Evolutionary conservation across 257 asterid species (phyloP), one percentile per base, ranked within the genome.

Genomic region (Primulina huaijiensis): DNA sequence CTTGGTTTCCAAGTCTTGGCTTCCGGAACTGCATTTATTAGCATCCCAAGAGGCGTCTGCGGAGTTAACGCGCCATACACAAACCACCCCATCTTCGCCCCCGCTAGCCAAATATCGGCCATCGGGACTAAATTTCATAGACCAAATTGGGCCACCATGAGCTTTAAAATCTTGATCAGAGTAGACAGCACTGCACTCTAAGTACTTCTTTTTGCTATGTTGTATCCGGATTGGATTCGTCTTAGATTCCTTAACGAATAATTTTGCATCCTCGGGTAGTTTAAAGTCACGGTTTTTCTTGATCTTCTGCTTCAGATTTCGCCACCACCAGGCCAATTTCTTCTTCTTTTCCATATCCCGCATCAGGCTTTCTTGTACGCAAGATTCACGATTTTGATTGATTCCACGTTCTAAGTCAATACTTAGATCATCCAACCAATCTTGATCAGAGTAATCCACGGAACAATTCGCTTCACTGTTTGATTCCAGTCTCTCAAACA

Each of bases 61-160:
- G 21, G 43, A 74, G 4, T 75, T 68, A 31, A 87, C 85, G n/a
- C 82, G 77, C 96, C 96, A 87, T 31, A 92, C 40, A 34, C 92
- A 85, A 69, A 90, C 87, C 1, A 88, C 69, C 38, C 98, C 96
- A 50, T 92, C 97, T 75, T 83, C 95, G 38, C 98, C 97, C 0
- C 91, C 96, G 70, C 87, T 90, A 8, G 98, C 97, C 61, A 92
- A 62, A 83, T 75, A 88, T 25, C 75, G 76, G 10, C 97, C 92
- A 67, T 92, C 92, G 0, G 91, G 96, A 55, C 98, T 90, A 60
- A 88, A 90, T 81, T 85, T 88, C 96, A 92, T 84, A 2, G 92
- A 72, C 90, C 85, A 71, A 33, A 92, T 87, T 25, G 66, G 69
- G 23, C 97, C 96, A 0, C 57, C 40, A 40, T 92, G 98, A 29